Evolutionary conservation across 805 yeast species (phyloP), one percentile per base, ranked within the genome.

Genomic region (Schwanniomyces sp.): DNA sequence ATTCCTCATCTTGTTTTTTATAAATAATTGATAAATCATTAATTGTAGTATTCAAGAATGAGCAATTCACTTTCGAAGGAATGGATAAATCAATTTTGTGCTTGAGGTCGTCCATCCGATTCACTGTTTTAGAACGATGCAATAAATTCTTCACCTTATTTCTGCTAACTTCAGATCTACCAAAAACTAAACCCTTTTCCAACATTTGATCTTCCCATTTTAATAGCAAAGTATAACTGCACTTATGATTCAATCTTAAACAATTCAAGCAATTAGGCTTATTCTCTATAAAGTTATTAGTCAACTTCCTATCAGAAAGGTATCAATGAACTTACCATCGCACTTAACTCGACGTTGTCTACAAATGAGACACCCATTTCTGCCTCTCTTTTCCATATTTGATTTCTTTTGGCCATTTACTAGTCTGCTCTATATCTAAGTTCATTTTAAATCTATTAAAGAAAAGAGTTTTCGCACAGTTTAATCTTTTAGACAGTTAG

Each of bases 121-220:
- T 21, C 24, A 21, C 24, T 21, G 3, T 5, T 21, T 21, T 21
- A 21, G 24, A 21, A 21, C 24, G 24, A 21, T 21, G 3, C 24
- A 21, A 21, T 5, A 21, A 4, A 4, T 5, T 21, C 24, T 21
- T 21, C 5, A 21, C 24, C 24, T 21, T 21, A 4, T 21, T 21
- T 21, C 24, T 21, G 5, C 24, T 21, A 21, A 21, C 24, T 4
- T 21, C 43, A 9, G 70, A 65, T 16, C 73, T 48, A 2, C 73
- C 72, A 50, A 68, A 66, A 1, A 68, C 54, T 7, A 66, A 55
- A 0, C 70, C 30, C 40, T 59, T 47, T 6, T 64, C 61, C 41
- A 48, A 25, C 1, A 68, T 70, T 10, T 69, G 71, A 34, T 67
- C 69, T 41, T 67, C 72, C 72, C 71, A 68, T 0, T 52, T 53